Evolutionary conservation across 352 stramenopile genomes (phyloP).

Genomic region (Globisporangium heterothallicum): DNA sequence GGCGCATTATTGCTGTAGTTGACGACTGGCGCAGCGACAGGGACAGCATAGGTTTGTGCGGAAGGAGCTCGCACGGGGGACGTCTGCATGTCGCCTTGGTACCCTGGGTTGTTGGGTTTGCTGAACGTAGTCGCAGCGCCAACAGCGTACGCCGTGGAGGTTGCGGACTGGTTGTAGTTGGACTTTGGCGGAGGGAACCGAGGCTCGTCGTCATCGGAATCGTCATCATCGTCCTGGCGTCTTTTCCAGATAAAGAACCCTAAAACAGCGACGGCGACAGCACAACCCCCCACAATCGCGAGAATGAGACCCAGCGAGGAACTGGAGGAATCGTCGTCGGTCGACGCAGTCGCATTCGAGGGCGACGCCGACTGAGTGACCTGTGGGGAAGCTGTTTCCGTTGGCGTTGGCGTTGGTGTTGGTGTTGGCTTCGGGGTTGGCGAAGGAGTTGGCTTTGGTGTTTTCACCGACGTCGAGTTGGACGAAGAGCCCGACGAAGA

Average conservation of each 20-base stretch:
- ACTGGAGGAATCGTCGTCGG: conserved; percentile 18
- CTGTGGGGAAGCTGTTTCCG: conserved; percentile 7
- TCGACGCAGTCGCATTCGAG: conserved; percentile 28
- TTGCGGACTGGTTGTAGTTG: conserved; percentile 13
- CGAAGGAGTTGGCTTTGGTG: conserved; percentile 19
- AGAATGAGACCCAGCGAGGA: conserved; percentile 44
- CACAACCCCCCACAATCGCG: conserved; percentile 32
- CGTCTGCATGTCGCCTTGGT: conserved; percentile 5
- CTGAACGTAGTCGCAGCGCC: conserved; percentile 22
- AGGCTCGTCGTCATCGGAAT: conserved; percentile 51
- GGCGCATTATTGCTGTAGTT: conserved; percentile 38
- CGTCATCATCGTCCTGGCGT: conserved; percentile 47
- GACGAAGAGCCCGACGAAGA: conserved; percentile 20
- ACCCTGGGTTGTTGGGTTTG: conserved; percentile 2
- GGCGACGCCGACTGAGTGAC: conserved; percentile 15
- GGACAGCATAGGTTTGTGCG: conserved; percentile 17
- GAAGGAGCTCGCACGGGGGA: conserved; percentile 2
- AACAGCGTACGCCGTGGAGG: conserved; percentile 12
- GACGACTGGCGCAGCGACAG: conserved; percentile 12
- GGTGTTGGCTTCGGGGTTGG: conserved; percentile 17
- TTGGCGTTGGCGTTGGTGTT: conserved; percentile 12
- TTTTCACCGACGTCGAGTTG: conserved; percentile 15
- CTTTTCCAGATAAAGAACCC: conserved; percentile 61
- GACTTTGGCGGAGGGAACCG: conserved; percentile 15
- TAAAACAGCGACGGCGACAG: conserved; percentile 38